Evolutionary conservation across 768 basidiomycete genomes (phyloP).

Genomic region (Hypsizygus marmoreus): DNA sequence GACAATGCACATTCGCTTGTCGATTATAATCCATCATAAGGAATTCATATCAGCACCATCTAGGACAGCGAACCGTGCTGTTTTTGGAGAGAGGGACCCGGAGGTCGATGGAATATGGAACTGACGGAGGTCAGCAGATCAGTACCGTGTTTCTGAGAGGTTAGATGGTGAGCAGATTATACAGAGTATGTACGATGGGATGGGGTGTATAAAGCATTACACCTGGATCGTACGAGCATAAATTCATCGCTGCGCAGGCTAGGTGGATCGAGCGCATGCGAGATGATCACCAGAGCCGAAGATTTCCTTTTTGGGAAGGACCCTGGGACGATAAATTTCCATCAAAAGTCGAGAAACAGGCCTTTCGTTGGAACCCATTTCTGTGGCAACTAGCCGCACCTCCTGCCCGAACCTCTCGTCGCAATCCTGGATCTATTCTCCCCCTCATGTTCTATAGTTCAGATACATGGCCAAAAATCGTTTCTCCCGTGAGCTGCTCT

Average conservation of each 20-base stretch:
- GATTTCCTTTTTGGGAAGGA: slow-evolving; percentile 6
- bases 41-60: neutral
- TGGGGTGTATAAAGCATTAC: too few relatives aligned
- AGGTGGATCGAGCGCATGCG: neutral
- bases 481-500: slow-evolving; percentile 30
- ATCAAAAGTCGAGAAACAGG: slow-evolving; percentile 14
- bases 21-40: neutral
- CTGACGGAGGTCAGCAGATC: slow-evolving; percentile 1
- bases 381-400: slow-evolving; percentile 18
- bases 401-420: slow-evolving; percentile 10
- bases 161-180: neutral
- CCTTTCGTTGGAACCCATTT: slow-evolving; percentile 8
- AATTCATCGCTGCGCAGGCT: neutral
- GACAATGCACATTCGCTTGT: neutral
- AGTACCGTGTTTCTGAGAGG: neutral
- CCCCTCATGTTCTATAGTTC: slow-evolving; percentile 44
- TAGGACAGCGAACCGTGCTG: neutral
- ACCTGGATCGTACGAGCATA: neutral
- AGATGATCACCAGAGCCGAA: neutral
- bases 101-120: neutral
- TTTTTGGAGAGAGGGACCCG: neutral
- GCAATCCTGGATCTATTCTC: slow-evolving; percentile 44
- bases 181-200: neutral
- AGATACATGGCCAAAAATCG: slow-evolving; percentile 45
- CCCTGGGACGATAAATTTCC: slow-evolving; percentile 18